A percentile compares a stretch with the other conserved stretches of the same genome.
Conservation (phyloP, 768 basidiomycete species). For the Tremella mesenterica region DNA sequence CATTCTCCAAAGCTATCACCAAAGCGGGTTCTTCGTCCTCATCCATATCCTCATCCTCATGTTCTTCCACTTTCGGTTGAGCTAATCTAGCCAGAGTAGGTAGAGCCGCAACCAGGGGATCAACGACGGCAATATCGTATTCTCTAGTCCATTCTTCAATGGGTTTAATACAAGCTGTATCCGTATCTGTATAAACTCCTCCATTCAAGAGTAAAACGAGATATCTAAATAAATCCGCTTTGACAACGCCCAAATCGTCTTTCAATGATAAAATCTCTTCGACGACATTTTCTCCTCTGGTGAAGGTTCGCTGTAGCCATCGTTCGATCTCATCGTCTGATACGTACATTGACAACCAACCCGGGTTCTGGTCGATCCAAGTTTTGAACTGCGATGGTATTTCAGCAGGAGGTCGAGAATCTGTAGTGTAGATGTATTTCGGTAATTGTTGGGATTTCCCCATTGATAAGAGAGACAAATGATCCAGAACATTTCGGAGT, state of each 20-base stretch:
- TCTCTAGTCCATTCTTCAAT: slow-evolving; percentile 25
- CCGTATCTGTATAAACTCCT: slow-evolving; percentile 34
- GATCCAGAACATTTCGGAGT: background rate
- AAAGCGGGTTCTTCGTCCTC: slow-evolving; percentile 7
- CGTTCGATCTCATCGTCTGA: slow-evolving; percentile 15
- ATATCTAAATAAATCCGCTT: slow-evolving; percentile 23
- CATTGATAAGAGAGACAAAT: slow-evolving; percentile 5
- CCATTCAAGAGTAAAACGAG: slow-evolving; percentile 27
- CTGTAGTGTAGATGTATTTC: slow-evolving; percentile 23
- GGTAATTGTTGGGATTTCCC: slow-evolving; percentile 6
- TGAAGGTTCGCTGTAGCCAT: slow-evolving; percentile 12
- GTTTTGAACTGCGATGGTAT: slow-evolving; percentile 22
- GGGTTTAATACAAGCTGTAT: slow-evolving; percentile 24
- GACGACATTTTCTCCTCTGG: slow-evolving; percentile 2
- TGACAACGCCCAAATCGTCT: slow-evolving; percentile 12
- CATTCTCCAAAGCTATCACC: slow-evolving; percentile 22
- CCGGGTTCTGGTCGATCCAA: slow-evolving; percentile 16
- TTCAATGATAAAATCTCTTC: slow-evolving; percentile 12
- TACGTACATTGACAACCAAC: slow-evolving; percentile 14
- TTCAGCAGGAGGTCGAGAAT: background rate
- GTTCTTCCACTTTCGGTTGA: background rate
- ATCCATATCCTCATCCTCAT: background rate
- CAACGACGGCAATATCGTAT: too few relatives aligned
- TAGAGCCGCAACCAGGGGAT: slow-evolving; percentile 8
- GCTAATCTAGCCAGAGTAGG: slow-evolving; percentile 2